Evolutionary conservation across 805 yeast species (phyloP), one percentile per base, ranked within the genome.

Genomic region (Saccharomycopsis malanga): DNA sequence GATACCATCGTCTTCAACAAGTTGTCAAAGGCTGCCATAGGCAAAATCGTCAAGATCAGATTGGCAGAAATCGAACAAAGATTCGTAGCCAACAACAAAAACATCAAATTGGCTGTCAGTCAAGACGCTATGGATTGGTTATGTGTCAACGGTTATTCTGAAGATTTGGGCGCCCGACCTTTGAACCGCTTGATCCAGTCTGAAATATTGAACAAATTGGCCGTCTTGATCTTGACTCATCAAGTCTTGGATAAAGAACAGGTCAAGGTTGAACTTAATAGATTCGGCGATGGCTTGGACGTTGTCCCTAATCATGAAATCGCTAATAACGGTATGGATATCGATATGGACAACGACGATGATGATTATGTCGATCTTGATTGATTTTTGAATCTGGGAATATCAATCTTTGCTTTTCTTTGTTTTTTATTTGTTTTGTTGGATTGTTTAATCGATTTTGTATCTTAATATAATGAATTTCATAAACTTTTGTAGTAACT

Each of bases 161-260:
- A 82, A 48, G 96, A 91, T 64, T 71, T 93, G 64, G 98, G 98
- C 68, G 98, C 98, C 4, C 77, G 98, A 64, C 98, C 98, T 50
- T 76, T 93, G 68, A 85, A 85, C 71, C 79, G 98, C 59, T 75
- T 93, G 58, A 91, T 93, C 56, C 97, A 93, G 66, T 76, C 74
- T 53, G 93, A 88, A 63, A 74, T 93, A 17, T 78, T 93, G 63
- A 93, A 93, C 68, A 80, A 74, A 59, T 71, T 93, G 66, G 98
- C 98, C 0, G 75, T 93, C n/a, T 74, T 87, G 66, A 76, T 93
- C 43, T 74, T 93, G 57, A 82, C 80, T 62, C 94, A 94, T 10
- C 95, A 89, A 63, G 77, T 93, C 50, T 73, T 70, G 60, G 97
- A 93, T 61, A 87, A 88, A 65, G 98, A 93, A 64, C 71, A 74